Evolutionary conservation across 495 filamentous ascomycete genomes (phyloP).

Genomic region (Tricharina praecox): DNA sequence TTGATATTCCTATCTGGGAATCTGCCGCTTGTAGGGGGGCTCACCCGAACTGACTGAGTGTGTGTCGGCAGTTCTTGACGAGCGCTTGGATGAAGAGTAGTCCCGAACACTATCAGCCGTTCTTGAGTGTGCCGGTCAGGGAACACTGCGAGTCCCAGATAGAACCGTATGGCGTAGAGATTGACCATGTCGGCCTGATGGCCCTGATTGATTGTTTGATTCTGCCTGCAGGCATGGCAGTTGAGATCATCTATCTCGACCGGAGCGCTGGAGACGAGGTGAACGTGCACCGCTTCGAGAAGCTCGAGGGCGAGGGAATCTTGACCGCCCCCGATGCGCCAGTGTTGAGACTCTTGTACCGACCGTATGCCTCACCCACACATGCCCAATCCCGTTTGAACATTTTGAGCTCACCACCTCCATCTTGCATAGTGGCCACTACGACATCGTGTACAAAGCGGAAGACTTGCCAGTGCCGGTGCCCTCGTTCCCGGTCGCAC

Average conservation of each 20-base stretch:
- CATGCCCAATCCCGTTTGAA: too few relatives aligned
- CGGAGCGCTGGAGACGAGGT: slow-evolving; percentile 64
- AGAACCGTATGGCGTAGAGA: slow-evolving; percentile 61
- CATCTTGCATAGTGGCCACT: slow-evolving; percentile 50
- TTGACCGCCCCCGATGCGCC: slow-evolving; percentile 30
- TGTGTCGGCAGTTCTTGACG: slow-evolving; percentile 55
- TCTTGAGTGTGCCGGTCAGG: slow-evolving; percentile 40
- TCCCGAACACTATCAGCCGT: slow-evolving; percentile 48
- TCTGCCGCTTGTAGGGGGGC: not conserved
- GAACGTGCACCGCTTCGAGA: slow-evolving; percentile 55
- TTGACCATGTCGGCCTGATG: slow-evolving; percentile 71
- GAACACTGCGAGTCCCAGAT: slow-evolving; percentile 54
- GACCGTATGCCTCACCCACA: slow-evolving; percentile 35
- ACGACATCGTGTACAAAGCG: slow-evolving; percentile 80
- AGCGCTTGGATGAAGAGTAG: slow-evolving; percentile 73
- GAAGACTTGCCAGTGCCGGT: slow-evolving; percentile 17
- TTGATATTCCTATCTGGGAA: slow-evolving; percentile 21
- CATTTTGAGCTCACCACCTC: not conserved
- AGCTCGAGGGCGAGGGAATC: slow-evolving; percentile 32
- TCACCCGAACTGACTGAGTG: slow-evolving; percentile 1
- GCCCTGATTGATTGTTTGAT: slow-evolving; percentile 65
- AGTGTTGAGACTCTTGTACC: slow-evolving; percentile 42
- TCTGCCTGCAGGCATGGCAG: slow-evolving; percentile 56
- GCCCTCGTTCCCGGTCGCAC: slow-evolving; percentile 4
- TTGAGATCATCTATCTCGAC: slow-evolving; percentile 85